Percentiles rank a stretch among this genome's conserved stretches.
Conservation (phyloP, 768 basidiomycete species). For the Pleurotus citrinopileatus region DNA sequence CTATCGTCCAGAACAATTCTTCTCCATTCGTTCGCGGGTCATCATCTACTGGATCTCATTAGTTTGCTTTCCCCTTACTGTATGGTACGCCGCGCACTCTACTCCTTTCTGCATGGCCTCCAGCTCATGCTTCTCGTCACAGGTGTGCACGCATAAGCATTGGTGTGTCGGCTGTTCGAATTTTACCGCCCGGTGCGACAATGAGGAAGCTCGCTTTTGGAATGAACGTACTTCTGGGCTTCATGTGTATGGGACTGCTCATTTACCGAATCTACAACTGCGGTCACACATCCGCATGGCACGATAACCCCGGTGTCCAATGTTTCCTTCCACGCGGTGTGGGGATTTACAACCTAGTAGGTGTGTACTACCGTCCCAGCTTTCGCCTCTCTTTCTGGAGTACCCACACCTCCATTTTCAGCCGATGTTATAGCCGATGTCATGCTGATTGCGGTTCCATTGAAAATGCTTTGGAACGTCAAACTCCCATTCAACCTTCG, state of each 20-base stretch:
- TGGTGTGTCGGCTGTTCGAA: conserved; percentile 15
- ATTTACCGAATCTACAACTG: neutral
- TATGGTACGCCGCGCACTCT: neutral
- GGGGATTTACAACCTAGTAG: neutral
- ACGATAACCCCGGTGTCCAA: neutral
- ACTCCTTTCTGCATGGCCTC: neutral
- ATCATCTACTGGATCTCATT: neutral
- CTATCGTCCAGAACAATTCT: neutral
- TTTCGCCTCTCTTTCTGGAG: neutral
- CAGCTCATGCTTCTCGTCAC: neutral
- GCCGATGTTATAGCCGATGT: conserved; percentile 18
- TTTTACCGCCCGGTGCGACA: conserved; percentile 4
- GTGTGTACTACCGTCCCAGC: neutral
- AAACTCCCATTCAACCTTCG: conserved; percentile 12
- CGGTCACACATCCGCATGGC: neutral
- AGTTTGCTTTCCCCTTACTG: neutral
- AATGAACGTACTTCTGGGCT: conserved; percentile 1
- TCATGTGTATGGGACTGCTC: conserved; percentile 1
- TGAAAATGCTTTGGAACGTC: conserved; percentile 17
- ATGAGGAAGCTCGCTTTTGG: conserved; percentile 1
- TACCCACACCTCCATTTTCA: neutral
- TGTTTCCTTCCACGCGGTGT: neutral
- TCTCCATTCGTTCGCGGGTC: neutral
- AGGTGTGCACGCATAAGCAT: conserved; percentile 19
- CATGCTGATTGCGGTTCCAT: conserved; percentile 13